phyloP scores from a whole-genome alignment of 2,329 filamentous ascomycete genomes.

The Fusarium sp. region DNA sequence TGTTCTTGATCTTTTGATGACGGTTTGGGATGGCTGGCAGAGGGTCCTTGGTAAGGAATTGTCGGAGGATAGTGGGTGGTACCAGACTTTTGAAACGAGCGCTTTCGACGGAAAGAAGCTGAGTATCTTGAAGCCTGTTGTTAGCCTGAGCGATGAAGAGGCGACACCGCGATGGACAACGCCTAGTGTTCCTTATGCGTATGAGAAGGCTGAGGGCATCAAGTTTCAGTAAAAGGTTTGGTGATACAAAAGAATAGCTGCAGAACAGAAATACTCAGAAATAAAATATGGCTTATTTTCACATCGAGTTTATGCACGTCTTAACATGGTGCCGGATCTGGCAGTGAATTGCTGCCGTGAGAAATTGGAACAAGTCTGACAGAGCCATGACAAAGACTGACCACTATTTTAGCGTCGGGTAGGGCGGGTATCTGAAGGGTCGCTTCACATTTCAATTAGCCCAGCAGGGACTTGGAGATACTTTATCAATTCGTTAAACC shows the following conservation, averaged over 20 bases:
- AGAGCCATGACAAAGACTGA: background rate
- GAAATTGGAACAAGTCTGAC: background rate
- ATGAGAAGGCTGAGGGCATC: slow-evolving; percentile 9
- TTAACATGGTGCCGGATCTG: too few relatives aligned
- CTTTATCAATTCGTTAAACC: rapidly evolving
- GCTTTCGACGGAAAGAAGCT: slow-evolving; percentile 12
- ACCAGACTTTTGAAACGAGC: slow-evolving; percentile 10
- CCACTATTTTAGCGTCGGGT: background rate
- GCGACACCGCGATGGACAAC: slow-evolving; percentile 9
- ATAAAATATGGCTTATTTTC: too few relatives aligned
- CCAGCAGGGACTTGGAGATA: background rate
- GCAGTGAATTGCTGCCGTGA: rapidly evolving
- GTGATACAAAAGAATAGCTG: rapidly evolving
- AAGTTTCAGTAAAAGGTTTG: background rate
- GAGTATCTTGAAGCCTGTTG: slow-evolving; percentile 17
- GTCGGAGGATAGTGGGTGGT: background rate
- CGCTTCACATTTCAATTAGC: rapidly evolving
- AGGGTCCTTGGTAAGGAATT: background rate
- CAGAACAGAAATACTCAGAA: background rate
- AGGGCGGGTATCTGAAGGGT: rapidly evolving
- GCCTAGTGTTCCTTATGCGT: slow-evolving; percentile 17
- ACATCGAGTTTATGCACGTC: too few relatives aligned
- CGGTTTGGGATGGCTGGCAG: slow-evolving; percentile 16
- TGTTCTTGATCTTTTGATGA: slow-evolving; percentile 16
- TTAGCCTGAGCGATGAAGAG: background rate